Evolutionary conservation across 1,284 basidiomycete species (phyloP), one percentile per base, ranked within the genome.

Genomic region (Trichosporon inkin): DNA sequence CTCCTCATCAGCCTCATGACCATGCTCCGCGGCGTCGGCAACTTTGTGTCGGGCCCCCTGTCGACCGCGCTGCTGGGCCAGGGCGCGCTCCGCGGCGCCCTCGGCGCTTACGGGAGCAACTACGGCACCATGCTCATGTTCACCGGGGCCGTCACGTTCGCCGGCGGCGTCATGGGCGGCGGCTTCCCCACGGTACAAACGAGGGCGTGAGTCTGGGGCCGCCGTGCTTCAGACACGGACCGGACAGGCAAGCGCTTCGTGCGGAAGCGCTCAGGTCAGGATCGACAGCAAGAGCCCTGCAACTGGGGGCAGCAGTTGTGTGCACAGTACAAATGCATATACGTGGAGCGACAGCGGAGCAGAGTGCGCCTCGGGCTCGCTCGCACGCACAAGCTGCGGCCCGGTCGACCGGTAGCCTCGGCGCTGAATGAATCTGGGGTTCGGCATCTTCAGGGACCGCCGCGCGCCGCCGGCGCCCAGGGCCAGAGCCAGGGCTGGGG

Each of bases 41-140:
- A 72, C 59, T 67, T 79, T 35, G 67, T 71, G 1, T 75, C 72
- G 10, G 76, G 71, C 16, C 72, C 74, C 16, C 66, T 74, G 8
- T 71, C 71, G 5, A 67, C 69, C 34, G 63, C 66, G 6, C 58
- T 76, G 10, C 61, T 74, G 28, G 67, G 68, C 47, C 55, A 62
- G n/a, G 56, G 62, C 1, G 53, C 69, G 38, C 47, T 63, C 11
- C 59, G 57, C 22, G 71, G 71, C 10, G 67, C 66, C 1, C 63
- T 67, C 0, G 74, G 73, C 14, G 74, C 71, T 3, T 77, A 76
- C 55, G 72, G 72, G 5, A 62, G 66, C 17, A 75, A 77, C 61
- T 77, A 55, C n/a, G 53, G 53, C 24, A 22, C 44, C 22, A 49
- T 49, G 44, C 44, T 49, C 44, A 49, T 49, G 44, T 73, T 69